Base-by-base conservation (phyloP, 2,329 filamentous ascomycete genomes). In the Ascochyta viciae-villosae region DNA sequence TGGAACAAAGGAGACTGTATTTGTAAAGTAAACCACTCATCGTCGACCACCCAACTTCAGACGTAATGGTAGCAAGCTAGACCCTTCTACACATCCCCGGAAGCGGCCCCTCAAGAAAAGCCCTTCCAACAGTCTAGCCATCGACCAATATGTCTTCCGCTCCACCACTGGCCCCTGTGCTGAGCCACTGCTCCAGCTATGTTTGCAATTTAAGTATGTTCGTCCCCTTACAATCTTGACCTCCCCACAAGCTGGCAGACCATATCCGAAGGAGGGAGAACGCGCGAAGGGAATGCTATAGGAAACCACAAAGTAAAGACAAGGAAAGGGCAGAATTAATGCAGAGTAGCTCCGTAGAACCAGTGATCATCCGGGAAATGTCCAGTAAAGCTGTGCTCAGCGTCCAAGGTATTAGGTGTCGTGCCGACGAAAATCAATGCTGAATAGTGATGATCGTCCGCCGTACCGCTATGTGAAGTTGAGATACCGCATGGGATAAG, bases 201-300 rank as follows among this genome's bases (percentile, higher is more conserved):
- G 50, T 44, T 62, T 67, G 62, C 69, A 75, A 74, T 74, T 75
- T 75, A 63, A 58, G 58, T 67, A 57, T 73, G 55, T 66, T 73
- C 73, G 64, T 74, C 73, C 73, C 74, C 73, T 71, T 54, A 54
- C 62, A 56, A 71, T 62, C 67, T 66, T 68, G 65, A 74, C 74
- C 67, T 76, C 74, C 74, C 74, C 74, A 76, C 70, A 72, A 71
- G 73, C 74, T 73, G 73, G 68, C 65, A 75, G 71, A 76, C 73
- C 71, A 75, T 70, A 61, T 70, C 67, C 63, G 70, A 70, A 73
- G 69, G 69, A 61, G 69, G 66, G 62, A 67, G 44, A 70, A 71
- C 66, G 66, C 64, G 61, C 58, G 58, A 66, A 71, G 61, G 68
- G 65, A 70, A 68, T 63, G 57, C 58, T 54, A 46, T 55, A 67